Percentiles rank a stretch among this genome's conserved stretches.
These are phyloP conservation scores for Diaporthe sp. DNA, from an alignment of 2,329 filamentous ascomycete species.

Conservation along the genomic window DNA sequence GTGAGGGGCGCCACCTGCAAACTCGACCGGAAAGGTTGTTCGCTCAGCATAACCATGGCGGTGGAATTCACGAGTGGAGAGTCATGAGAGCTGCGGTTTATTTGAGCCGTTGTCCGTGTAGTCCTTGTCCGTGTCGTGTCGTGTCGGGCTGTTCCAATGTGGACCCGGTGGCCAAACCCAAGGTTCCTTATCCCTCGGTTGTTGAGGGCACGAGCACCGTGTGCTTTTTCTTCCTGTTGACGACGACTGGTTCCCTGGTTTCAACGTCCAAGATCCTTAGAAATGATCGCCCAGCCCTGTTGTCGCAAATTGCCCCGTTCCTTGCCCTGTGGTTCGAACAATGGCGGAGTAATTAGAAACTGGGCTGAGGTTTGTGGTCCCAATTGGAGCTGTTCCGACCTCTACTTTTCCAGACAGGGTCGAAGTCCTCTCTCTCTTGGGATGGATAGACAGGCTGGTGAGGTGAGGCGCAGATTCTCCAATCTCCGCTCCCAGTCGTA, in stretches of 20 bases:
- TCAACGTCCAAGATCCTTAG: neutral
- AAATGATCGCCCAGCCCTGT: constrained; percentile 20
- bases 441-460: neutral
- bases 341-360: constrained; percentile 15
- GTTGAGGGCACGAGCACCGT: constrained; percentile 28
- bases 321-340: neutral
- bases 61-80: constrained; percentile 47
- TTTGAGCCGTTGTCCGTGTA: constrained; percentile 20
- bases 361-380: constrained; percentile 10
- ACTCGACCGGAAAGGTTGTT: constrained; percentile 66
- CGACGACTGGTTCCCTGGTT: neutral
- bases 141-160: constrained; percentile 18
- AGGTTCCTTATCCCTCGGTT: constrained; percentile 21
- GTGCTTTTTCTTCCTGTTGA: neutral
- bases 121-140: constrained; percentile 25
- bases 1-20: constrained; percentile 71
- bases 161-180: constrained; percentile 27
- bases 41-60: constrained; percentile 62
- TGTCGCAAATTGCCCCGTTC: constrained; percentile 6
- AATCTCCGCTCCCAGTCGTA: constrained; percentile 18
- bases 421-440: neutral
- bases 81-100: constrained; percentile 50
- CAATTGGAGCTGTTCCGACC: constrained; percentile 8
- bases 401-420: neutral
- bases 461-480: neutral